Evolutionary conservation across 805 yeast genomes (phyloP).

Genomic region (Candida maris): DNA sequence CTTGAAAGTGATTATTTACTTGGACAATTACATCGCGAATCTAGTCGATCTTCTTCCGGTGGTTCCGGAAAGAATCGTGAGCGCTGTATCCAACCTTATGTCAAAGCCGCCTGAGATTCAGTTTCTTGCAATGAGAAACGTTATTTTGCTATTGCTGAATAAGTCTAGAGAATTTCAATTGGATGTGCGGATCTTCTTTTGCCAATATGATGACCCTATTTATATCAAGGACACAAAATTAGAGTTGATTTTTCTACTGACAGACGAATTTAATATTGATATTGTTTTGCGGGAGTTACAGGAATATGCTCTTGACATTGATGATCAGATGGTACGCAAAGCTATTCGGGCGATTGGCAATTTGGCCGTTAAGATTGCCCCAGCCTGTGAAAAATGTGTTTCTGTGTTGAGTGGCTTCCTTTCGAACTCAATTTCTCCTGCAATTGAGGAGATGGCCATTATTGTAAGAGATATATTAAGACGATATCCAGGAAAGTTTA

Average conservation of each 20-base stretch:
- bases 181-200: conserved; percentile 78
- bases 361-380: conserved; percentile 70
- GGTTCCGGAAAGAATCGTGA: conserved; percentile 57
- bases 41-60: conserved; percentile 54
- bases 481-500: conserved; percentile 61
- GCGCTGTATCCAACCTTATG: conserved; percentile 63
- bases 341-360: conserved; percentile 90
- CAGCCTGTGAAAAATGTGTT: conserved; percentile 62
- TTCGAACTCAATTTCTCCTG: conserved; percentile 62
- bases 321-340: conserved; percentile 79
- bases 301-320: conserved; percentile 86
- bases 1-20: conserved; percentile 65
- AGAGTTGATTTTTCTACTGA: conserved; percentile 78
- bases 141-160: conserved; percentile 67
- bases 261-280: conserved; percentile 57
- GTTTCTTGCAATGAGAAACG: conserved; percentile 76
- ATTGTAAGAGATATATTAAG: conserved; percentile 75
- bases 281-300: conserved; percentile 69
- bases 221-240: conserved; percentile 87
- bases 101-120: conserved; percentile 80
- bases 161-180: conserved; percentile 55
- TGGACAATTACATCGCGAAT: conserved; percentile 63
- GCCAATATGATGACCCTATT: conserved; percentile 79
- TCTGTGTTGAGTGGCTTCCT: conserved; percentile 56
- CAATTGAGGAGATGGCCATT: conserved; percentile 75